Base-by-base conservation (phyloP, 768 basidiomycete genomes). In the Nidula microcarpa region DNA sequence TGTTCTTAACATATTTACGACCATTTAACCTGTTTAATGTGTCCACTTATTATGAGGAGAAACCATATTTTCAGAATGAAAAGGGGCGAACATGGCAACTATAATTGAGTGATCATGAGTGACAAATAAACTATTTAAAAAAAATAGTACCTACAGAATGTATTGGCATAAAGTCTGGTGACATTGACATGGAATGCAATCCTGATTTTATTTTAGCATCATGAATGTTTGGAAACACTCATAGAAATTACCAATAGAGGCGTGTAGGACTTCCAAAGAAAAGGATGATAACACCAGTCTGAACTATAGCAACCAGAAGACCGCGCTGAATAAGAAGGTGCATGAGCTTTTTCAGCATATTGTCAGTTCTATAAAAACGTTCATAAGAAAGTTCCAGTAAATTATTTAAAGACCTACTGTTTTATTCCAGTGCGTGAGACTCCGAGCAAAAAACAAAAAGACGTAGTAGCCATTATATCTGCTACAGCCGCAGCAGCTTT, bases 101-200 rank as follows among this genome's bases (percentile, higher is more conserved):
- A 39, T 39, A 8, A n/a, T n/a, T n/a, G 8, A 8, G 37, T 39
- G n/a, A 8, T n/a, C 65, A 61, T 53, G 69, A 67, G 70, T 71
- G 17, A 68, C 70, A 53, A 70, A 68, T 71, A 49, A 9, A 55
- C 33, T n/a, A 48, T 30, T 13, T 18, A 44, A 30, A 9, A 43
- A 14, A 35, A 49, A 49, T 11, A 83, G n/a, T 16, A 70, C 77
- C 68, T 51, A 78, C 77, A 78, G 60, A 78, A 78, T 1, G 76
- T 77, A 54, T 78, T 78, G 14, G 73, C 76, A 55, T 79, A 79
- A 6, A 79, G 63, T 43, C 74, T 77, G 4, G 76, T 78, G 7
- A 77, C 73, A 52, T 76, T 77, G 53, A 77, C 66, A 53, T 79
- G 76, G 54, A 79, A 70, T 0, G 76, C 73, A 47, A 79, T 62